A percentile compares a stretch with the other conserved stretches of the same genome.
Conservation (phyloP, 2,329 filamentous ascomycete species). For the Penicillium carneum region DNA sequence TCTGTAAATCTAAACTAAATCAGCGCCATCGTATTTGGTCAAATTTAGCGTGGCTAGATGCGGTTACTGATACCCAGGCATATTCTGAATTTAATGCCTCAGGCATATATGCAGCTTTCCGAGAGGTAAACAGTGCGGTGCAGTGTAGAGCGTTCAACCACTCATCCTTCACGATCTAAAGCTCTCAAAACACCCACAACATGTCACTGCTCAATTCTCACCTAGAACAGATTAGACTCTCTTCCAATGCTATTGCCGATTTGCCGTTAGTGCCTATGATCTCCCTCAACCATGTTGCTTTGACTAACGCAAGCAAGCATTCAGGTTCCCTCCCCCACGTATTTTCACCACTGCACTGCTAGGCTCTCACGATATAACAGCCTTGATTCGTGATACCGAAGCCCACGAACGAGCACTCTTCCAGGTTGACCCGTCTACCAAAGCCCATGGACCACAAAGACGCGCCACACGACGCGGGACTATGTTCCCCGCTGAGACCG, state of each 20-base stretch:
- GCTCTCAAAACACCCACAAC: constrained; percentile 19
- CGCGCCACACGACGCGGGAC: constrained; percentile 59
- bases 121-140: constrained; percentile 17
- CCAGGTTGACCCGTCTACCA: constrained; percentile 77
- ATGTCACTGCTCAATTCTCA: constrained; percentile 76
- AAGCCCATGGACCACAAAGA: constrained; percentile 56
- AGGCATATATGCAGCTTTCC: constrained; percentile 17
- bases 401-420: constrained; percentile 93
- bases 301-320: constrained; percentile 22
- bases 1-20: not conserved
- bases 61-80: constrained; percentile 2
- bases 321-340: constrained; percentile 85
- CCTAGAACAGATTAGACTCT: constrained; percentile 77
- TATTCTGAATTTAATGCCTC: constrained; percentile 12
- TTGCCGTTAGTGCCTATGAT: constrained; percentile 65
- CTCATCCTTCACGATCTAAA: constrained; percentile 1
- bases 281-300: not conserved
- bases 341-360: constrained; percentile 95
- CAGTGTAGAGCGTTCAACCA: constrained; percentile 7
- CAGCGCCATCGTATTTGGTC: not conserved
- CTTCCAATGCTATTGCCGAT: constrained; percentile 76
- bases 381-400: constrained; percentile 93
- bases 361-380: constrained; percentile 87
- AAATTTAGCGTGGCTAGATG: not conserved
- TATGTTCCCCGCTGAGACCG: constrained; percentile 54